Evolutionary conservation across 2,329 filamentous ascomycete genomes (phyloP), one percentile per base, ranked within the genome.

Genomic region (Microthyrium microscopicum): DNA sequence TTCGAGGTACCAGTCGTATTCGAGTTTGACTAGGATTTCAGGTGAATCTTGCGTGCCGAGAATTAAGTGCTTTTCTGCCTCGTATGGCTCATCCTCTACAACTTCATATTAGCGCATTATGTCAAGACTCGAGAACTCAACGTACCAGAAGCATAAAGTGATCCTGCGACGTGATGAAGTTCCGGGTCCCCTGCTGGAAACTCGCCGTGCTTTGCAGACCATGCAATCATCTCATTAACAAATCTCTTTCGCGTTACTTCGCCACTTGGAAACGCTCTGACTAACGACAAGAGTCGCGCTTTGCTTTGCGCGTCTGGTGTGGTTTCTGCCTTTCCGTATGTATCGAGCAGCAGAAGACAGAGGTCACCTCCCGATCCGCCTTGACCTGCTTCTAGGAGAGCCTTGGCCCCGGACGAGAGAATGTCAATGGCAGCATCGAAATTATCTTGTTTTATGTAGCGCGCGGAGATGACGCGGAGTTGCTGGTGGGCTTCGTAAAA

Each of bases 401-500:
- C 76, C 45, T 80, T 75, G 1, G 87, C 78, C 41, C 93, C 89
- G 42, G 70, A 77, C 54, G 71, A 77, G 42, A 98, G 69, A 42
- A 95, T 78, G 44, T 93, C 81, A 52, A 84, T 77, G 30, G 91
- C 89, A 9, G 83, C 77, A 44, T 67, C 55, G 69, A 80, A 94
- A 66, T 87, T 87, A 40, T 70, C 63, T 27, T 77, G 68, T 62
- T 95, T 95, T 54, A 87, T 74, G 61, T 98, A 92, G 37, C 91
- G 84, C 25, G 83, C 78, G 40, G 85, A 85, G 45, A 94, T 87
- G 35, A 94, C 85, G 41, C 89, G 83, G 44, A 93, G 82, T 63
- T 98, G 89, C 58, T 98, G 89, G 60, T 95, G 87, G 38, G 89
- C 89, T 68, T 98, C 89, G 63, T 98, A 98, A 67, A 73, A 94